A percentile compares a stretch with the other conserved stretches of the same genome.
Evolutionary conservation across 106 monocot species (phyloP).

Genomic region (Dendrobium nobile): DNA sequence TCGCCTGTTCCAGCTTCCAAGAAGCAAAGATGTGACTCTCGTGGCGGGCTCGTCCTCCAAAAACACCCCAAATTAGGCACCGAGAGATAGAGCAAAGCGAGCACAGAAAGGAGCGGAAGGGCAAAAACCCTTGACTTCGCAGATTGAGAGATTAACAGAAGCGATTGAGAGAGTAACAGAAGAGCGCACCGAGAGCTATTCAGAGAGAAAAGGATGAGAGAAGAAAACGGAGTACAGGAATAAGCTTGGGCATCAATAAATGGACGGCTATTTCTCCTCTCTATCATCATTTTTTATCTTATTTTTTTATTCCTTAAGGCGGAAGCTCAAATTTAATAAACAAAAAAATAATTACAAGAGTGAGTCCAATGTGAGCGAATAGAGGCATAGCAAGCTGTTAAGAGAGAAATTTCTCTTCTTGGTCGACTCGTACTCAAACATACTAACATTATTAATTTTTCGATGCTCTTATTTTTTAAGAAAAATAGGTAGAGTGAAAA

Average conservation of each 20-base stretch:
- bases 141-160: not conserved
- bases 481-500: too few relatives aligned
- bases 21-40: not conserved
- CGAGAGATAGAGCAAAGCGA: not conserved
- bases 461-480: too few relatives aligned
- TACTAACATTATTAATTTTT: too few relatives aligned
- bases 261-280: not conserved
- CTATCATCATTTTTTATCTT: not conserved
- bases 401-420: too few relatives aligned
- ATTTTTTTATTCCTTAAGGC: not conserved
- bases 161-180: not conserved
- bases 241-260: conserved; percentile 1
- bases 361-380: too few relatives aligned
- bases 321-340: too few relatives aligned
- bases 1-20: not conserved
- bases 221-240: not conserved
- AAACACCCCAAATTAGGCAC: not conserved
- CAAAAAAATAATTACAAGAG: too few relatives aligned
- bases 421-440: too few relatives aligned
- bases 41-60: not conserved
- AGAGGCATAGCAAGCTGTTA: too few relatives aligned
- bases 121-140: not conserved
- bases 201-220: not conserved
- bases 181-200: not conserved
- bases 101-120: not conserved